Conservation (phyloP, 768 basidiomycete genomes). For the Phanerodontia chrysosporium region DNA sequence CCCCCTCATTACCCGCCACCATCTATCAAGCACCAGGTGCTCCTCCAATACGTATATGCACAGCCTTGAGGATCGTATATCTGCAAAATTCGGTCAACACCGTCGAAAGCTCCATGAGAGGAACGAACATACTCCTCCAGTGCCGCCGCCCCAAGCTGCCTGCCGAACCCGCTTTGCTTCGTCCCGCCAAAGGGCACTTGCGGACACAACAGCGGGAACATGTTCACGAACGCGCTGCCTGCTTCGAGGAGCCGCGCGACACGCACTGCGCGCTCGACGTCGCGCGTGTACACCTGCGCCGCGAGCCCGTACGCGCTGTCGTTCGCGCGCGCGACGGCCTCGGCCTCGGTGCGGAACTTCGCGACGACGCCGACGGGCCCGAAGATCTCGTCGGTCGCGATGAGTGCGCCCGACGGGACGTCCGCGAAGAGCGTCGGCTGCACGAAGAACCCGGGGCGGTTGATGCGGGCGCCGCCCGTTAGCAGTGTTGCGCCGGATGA, state of each 20-base stretch:
- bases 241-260: conserved; percentile 39
- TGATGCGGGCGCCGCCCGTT: conserved; percentile 45
- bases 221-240: conserved; percentile 33
- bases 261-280: conserved; percentile 39
- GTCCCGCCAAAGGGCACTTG: conserved; percentile 61
- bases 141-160: conserved; percentile 61
- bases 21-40: no score
- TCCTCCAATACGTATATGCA: background rate
- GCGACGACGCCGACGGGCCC: conserved; percentile 75
- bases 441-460: conserved; percentile 63
- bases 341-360: conserved; percentile 61
- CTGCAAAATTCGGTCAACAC: background rate
- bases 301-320: conserved; percentile 46
- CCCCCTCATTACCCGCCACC: no score
- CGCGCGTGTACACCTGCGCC: conserved; percentile 42
- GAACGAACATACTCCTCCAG: conserved; percentile 20
- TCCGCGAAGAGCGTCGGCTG: conserved; percentile 72
- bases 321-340: conserved; percentile 35
- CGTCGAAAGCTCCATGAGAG: conserved; percentile 9
- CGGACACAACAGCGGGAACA: conserved; percentile 7
- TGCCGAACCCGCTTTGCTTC: conserved; percentile 67
- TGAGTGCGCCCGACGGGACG: conserved; percentile 62
- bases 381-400: conserved; percentile 74
- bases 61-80: conserved; percentile 5
- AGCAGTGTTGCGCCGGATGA: conserved; percentile 61